Conservation (phyloP, 148 eudicot genomes). For the Nyssa sinensis region DNA sequence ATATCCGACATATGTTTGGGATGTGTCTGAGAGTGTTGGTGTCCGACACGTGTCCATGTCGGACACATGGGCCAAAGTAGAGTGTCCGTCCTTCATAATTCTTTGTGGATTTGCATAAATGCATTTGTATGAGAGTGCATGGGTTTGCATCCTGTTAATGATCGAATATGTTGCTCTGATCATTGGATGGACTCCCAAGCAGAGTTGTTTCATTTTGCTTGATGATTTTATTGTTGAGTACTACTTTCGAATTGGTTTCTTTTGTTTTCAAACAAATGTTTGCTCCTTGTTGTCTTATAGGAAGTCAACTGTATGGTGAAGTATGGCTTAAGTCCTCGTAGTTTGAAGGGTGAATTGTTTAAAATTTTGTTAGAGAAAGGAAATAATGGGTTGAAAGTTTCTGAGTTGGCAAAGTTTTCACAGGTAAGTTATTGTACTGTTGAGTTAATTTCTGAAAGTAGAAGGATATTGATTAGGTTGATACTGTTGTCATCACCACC, state of each 20-base stretch:
- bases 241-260: too few species aligned
- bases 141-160: too few species aligned
- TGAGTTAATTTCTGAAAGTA: neutral
- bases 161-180: too few species aligned
- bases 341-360: slow-evolving; percentile 86
- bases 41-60: too few species aligned
- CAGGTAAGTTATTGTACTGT: slow-evolving; percentile 44
- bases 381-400: slow-evolving; percentile 59
- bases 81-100: too few species aligned
- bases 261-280: slow-evolving; percentile 15
- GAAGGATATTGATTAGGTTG: neutral
- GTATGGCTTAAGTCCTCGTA: slow-evolving; percentile 68
- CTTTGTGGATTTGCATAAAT: too few species aligned
- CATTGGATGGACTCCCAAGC: too few species aligned
- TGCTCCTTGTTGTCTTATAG: slow-evolving; percentile 36
- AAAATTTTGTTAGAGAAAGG: slow-evolving; percentile 61
- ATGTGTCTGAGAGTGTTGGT: too few species aligned
- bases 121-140: too few species aligned
- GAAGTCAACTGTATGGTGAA: slow-evolving; percentile 57
- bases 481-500: neutral
- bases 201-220: too few species aligned
- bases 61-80: too few species aligned
- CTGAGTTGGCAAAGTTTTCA: slow-evolving; percentile 58
- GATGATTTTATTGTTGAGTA: neutral
- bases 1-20: too few species aligned